A percentile compares a stretch with the other conserved stretches of the same genome.
These are phyloP conservation scores for Bipolaris cookei DNA, from an alignment of 2,329 filamentous ascomycete genomes.

Conservation along the genomic window DNA sequence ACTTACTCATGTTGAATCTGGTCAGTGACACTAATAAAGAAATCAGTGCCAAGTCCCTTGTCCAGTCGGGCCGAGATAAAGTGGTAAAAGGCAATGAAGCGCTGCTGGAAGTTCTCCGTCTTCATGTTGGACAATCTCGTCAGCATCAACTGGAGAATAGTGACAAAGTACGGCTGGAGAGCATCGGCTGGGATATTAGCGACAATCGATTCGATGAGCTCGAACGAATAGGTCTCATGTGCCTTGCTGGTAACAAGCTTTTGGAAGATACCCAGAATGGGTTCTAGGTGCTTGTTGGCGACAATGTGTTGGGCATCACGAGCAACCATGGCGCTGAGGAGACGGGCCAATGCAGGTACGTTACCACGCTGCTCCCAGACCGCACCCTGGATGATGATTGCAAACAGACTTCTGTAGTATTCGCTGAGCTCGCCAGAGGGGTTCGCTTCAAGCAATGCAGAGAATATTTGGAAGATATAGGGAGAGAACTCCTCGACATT, in stretches of 20 bases:
- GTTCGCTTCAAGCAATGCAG: slow-evolving; percentile 86
- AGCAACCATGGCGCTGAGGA: slow-evolving; percentile 83
- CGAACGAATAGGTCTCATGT: slow-evolving; percentile 85
- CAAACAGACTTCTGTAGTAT: slow-evolving; percentile 80
- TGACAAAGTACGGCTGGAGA: slow-evolving; percentile 77
- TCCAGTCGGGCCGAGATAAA: slow-evolving; percentile 81
- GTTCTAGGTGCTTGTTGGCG: slow-evolving; percentile 80
- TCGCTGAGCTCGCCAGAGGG: slow-evolving; percentile 77
- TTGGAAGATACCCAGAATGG: slow-evolving; percentile 94
- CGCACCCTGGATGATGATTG: slow-evolving; percentile 76
- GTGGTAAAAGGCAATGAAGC: slow-evolving; percentile 95
- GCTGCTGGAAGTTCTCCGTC: slow-evolving; percentile 82
- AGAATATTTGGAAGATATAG: slow-evolving; percentile 95
- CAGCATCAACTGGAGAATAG: slow-evolving; percentile 82
- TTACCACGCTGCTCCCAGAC: slow-evolving; percentile 95
- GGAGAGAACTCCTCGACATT: slow-evolving; percentile 94
- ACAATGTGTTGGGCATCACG: slow-evolving; percentile 76
- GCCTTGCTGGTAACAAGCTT: slow-evolving; percentile 81
- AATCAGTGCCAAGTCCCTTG: slow-evolving; percentile 86
- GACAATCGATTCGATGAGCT: slow-evolving; percentile 83
- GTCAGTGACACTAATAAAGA: slow-evolving; percentile 86
- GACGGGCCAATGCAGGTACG: slow-evolving; percentile 84
- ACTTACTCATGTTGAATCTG: slow-evolving; percentile 72
- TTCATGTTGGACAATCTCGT: slow-evolving; percentile 73
- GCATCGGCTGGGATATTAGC: slow-evolving; percentile 74